Conservation (phyloP, 345 rosid genomes). For the Moringa oleifera region DNA sequence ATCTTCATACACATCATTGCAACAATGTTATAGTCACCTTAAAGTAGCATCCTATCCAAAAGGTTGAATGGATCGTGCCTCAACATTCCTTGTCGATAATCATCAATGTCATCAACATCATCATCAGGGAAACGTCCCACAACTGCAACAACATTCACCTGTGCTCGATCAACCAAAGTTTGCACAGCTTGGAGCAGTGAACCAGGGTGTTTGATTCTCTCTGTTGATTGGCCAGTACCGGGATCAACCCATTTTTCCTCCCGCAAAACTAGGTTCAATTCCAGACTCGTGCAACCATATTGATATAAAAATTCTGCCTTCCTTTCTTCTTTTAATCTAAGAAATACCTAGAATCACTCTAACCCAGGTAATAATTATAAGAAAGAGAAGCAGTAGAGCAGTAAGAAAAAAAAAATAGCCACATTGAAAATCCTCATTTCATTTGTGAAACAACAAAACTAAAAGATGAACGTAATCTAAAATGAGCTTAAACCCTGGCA, state of each 20-base stretch:
- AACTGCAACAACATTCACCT: constrained; percentile 52
- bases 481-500: background rate
- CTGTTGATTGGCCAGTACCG: constrained; percentile 53
- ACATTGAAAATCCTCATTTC: too few species aligned
- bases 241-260: constrained; percentile 58
- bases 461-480: background rate
- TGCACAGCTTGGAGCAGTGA: constrained; percentile 42
- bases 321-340: too few species aligned
- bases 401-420: too few species aligned
- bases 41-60: too few species aligned
- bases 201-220: constrained; percentile 49
- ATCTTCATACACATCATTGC: too few species aligned
- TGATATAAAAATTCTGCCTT: background rate
- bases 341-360: too few species aligned
- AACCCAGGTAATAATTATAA: too few species aligned
- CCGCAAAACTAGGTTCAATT: constrained; percentile 22
- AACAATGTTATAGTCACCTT: too few species aligned
- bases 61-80: constrained; percentile 3
- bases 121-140: constrained; percentile 57
- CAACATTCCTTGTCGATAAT: constrained; percentile 54
- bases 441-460: background rate
- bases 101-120: constrained; percentile 38
- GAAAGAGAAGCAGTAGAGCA: too few species aligned
- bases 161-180: constrained; percentile 31
- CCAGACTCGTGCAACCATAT: background rate